These are phyloP conservation scores for Blastocystis sp. DNA, from an alignment of 352 stramenopile genomes.

Conservation along the genomic window DNA sequence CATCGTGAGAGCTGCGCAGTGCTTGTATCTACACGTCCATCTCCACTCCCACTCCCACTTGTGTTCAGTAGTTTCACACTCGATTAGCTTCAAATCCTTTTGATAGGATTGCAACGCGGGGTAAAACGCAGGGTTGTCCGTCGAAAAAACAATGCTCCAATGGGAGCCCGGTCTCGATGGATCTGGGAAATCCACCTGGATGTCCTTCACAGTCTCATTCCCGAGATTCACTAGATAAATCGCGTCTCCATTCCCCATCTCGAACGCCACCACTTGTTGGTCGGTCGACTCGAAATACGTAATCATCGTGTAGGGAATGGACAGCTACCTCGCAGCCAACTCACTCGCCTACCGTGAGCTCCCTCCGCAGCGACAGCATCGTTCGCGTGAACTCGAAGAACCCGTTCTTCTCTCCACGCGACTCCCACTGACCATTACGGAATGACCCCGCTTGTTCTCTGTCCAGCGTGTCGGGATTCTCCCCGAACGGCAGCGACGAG, in stretches of 20 bases:
- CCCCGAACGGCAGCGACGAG: background rate
- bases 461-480: background rate
- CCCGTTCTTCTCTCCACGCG: background rate
- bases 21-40: background rate
- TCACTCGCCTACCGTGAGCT: background rate
- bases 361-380: background rate
- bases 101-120: background rate
- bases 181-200: constrained; percentile 27
- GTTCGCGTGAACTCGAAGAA: constrained; percentile 23
- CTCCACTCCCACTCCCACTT: background rate
- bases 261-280: background rate
- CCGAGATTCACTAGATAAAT: no score
- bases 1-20: constrained; percentile 17
- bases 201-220: no score
- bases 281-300: background rate
- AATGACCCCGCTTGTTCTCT: background rate
- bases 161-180: background rate
- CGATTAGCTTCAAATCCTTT: background rate
- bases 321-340: background rate
- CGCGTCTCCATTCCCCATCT: background rate
- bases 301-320: background rate
- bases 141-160: background rate
- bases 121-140: background rate
- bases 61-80: background rate
- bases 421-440: background rate